Percentiles rank a stretch among this genome's conserved stretches.
phyloP scores from a whole-genome alignment of 768 basidiomycete species.

The Lentinula detonsa region DNA sequence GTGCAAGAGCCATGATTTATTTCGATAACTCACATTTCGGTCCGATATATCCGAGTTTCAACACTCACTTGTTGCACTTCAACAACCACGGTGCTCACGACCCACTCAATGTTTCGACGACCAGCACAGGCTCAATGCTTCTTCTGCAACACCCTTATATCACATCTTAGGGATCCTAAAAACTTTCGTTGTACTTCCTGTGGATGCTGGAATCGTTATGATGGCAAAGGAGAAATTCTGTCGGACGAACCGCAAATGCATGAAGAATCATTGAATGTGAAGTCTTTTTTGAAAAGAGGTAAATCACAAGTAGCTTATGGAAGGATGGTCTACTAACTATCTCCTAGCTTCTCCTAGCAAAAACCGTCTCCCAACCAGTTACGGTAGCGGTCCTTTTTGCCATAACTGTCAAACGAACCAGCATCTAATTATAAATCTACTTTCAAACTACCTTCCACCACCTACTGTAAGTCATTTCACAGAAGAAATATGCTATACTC shows the following conservation, averaged over 20 bases:
- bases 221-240: slow-evolving; percentile 66
- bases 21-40: background rate
- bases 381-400: slow-evolving; percentile 68
- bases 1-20: slow-evolving; percentile 33
- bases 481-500: background rate
- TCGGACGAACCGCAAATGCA: slow-evolving; percentile 90
- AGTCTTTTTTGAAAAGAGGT: slow-evolving; percentile 73
- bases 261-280: slow-evolving; percentile 63
- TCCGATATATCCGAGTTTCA: background rate
- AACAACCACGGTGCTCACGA: slow-evolving; percentile 14
- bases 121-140: slow-evolving; percentile 52
- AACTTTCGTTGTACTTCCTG: slow-evolving; percentile 67
- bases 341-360: slow-evolving; percentile 59
- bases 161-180: slow-evolving; percentile 39
- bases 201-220: slow-evolving; percentile 70
- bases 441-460: slow-evolving; percentile 84
- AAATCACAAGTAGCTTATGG: slow-evolving; percentile 12
- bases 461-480: slow-evolving; percentile 49
- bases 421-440: slow-evolving; percentile 75
- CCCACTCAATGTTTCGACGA: slow-evolving; percentile 44
- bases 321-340: background rate
- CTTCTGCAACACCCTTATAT: slow-evolving; percentile 55
- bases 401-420: slow-evolving; percentile 92
- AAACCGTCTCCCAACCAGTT: slow-evolving; percentile 59
- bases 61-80: background rate